A percentile compares a stretch with the other conserved stretches of the same genome.
Evolutionary conservation across 768 basidiomycete genomes (phyloP).

Genomic region (Mycena chlorophos): DNA sequence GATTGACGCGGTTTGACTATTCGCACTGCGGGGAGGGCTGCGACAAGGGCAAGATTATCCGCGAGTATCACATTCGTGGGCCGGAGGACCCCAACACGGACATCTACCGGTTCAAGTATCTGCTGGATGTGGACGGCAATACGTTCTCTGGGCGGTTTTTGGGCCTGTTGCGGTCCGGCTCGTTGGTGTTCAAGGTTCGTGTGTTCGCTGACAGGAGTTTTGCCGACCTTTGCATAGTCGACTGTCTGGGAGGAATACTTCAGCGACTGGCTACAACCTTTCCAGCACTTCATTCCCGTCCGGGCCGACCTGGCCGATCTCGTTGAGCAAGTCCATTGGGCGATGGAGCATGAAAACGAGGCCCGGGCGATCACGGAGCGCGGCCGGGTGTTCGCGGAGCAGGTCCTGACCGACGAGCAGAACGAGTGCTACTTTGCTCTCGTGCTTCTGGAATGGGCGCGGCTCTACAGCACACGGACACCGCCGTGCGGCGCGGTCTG

Average conservation of each 20-base stretch:
- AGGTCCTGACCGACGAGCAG: conserved; percentile 11
- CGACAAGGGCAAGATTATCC: not conserved
- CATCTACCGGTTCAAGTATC: not conserved
- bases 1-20: not conserved
- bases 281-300: not conserved
- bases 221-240: too few species aligned
- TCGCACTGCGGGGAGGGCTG: not conserved
- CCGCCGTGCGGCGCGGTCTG: too few species aligned
- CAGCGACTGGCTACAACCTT: not conserved
- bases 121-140: not conserved
- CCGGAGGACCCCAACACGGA: not conserved
- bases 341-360: conserved; percentile 8
- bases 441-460: conserved; percentile 15
- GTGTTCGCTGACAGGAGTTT: too few species aligned
- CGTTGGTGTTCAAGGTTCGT: not conserved
- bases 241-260: too few species aligned
- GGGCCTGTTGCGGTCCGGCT: not conserved
- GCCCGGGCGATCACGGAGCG: conserved; percentile 12
- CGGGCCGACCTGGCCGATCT: conserved; percentile 3
- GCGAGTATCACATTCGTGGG: not conserved
- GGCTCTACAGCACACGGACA: too few species aligned
- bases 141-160: not conserved
- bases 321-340: conserved; percentile 14
- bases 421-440: conserved; percentile 10
- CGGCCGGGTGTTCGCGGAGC: conserved; percentile 6